A percentile compares a stretch with the other conserved stretches of the same genome.
Evolutionary conservation across 176 grass and related monocot species (phyloP).

Genomic region (Echinochloa phyllopogon): DNA sequence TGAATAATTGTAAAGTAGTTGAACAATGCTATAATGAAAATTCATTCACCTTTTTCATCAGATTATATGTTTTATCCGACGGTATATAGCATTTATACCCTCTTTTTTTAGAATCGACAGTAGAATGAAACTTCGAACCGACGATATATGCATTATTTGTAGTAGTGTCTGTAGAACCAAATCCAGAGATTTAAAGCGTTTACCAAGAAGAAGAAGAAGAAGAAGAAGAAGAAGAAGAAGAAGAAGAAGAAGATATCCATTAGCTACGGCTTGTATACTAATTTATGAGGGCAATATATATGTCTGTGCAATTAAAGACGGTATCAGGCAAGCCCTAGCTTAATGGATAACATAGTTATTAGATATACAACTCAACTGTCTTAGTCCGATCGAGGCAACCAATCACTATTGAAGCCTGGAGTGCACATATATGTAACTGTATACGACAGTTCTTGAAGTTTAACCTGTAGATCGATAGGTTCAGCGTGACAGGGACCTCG

Average conservation of each 20-base stretch:
- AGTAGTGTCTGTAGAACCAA: background rate
- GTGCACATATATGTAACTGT: background rate
- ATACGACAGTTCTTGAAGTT: slow-evolving; percentile 20
- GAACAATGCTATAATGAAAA: too few species aligned
- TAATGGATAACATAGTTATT: background rate
- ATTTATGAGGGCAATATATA: background rate
- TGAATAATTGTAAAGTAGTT: too few species aligned
- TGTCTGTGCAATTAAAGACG: background rate
- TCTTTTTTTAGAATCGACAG: too few species aligned
- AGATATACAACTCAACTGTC: slow-evolving; percentile 1
- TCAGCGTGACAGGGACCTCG: slow-evolving; percentile 17
- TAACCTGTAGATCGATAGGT: background rate
- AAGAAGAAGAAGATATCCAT: background rate
- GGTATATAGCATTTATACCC: too few species aligned
- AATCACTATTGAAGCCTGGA: background rate
- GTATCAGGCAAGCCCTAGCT: background rate
- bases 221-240: fast-evolving
- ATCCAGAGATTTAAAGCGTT: background rate
- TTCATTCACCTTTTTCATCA: background rate
- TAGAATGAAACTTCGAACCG: too few species aligned
- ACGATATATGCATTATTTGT: too few species aligned
- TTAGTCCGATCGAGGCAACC: background rate
- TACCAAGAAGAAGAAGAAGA: background rate
- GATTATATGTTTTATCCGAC: too few species aligned
- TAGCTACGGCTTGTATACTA: background rate